Evolutionary conservation across 2,329 filamentous ascomycete genomes (phyloP).

Genomic region (Neonectria faginata): DNA sequence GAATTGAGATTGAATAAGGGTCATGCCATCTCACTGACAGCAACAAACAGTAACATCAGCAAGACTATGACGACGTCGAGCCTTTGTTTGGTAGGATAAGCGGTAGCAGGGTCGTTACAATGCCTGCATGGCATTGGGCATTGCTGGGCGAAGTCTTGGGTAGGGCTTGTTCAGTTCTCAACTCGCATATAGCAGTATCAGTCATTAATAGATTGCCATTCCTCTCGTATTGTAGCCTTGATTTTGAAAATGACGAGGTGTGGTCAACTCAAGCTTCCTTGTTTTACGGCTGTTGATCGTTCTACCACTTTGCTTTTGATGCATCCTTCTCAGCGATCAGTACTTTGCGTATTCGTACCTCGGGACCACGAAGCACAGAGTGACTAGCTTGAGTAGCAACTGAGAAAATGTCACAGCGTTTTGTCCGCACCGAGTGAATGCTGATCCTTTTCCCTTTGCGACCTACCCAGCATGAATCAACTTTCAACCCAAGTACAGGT

Average conservation of each 20-base stretch:
- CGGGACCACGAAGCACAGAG: neutral
- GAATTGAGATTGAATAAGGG: neutral
- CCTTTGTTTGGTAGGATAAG: too few relatives aligned
- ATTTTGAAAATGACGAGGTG: neutral
- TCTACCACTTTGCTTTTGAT: neutral
- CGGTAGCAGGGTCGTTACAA: too few relatives aligned
- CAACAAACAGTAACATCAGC: too few relatives aligned
- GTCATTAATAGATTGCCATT: neutral
- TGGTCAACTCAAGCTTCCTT: neutral
- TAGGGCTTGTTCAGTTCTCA: neutral
- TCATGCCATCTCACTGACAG: neutral
- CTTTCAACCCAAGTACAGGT: neutral
- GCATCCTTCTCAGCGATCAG: neutral
- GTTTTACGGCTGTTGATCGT: neutral
- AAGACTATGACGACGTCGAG: too few relatives aligned
- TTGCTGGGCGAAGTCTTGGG: neutral
- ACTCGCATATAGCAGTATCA: neutral
- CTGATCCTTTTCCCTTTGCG: neutral
- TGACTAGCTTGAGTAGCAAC: neutral
- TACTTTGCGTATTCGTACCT: neutral
- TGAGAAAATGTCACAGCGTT: neutral
- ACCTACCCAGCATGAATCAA: neutral
- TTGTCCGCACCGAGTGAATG: neutral
- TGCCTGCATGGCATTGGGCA: neutral
- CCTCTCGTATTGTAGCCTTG: neutral